Percentiles rank a stretch among this genome's conserved stretches.
These are phyloP conservation scores for Kokia cookei DNA, from an alignment of 441 rosid genomes.

Conservation along the genomic window DNA sequence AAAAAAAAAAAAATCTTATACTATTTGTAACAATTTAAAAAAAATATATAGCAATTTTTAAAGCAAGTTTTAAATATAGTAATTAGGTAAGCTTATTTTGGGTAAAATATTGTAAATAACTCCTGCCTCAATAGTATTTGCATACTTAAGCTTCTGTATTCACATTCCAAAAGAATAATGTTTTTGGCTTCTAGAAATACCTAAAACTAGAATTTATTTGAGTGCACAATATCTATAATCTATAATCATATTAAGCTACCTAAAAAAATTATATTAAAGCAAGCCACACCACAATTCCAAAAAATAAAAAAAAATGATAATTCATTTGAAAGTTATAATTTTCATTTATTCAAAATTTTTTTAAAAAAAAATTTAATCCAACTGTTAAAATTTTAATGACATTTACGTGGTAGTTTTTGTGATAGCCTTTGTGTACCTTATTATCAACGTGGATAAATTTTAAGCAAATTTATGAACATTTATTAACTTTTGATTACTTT, in stretches of 20 bases:
- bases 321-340: too few species aligned
- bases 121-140: not conserved
- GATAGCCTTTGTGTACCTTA: too few species aligned
- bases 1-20: not conserved
- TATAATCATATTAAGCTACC: too few species aligned
- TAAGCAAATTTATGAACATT: too few species aligned
- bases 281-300: not conserved
- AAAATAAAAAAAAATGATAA: too few species aligned
- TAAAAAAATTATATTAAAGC: not conserved
- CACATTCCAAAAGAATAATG: not conserved
- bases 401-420: too few species aligned
- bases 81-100: not conserved
- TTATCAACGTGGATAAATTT: too few species aligned
- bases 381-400: too few species aligned
- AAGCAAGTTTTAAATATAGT: not conserved
- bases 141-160: not conserved
- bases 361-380: too few species aligned
- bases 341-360: too few species aligned
- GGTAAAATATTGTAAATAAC: not conserved
- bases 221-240: not conserved
- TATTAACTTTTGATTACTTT: too few species aligned
- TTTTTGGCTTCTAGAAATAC: not conserved
- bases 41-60: too few species aligned
- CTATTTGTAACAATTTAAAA: not conserved
- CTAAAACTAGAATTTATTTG: not conserved